phyloP scores from a whole-genome alignment of 352 stramenopile genomes.

The Phytophthora europaea region DNA sequence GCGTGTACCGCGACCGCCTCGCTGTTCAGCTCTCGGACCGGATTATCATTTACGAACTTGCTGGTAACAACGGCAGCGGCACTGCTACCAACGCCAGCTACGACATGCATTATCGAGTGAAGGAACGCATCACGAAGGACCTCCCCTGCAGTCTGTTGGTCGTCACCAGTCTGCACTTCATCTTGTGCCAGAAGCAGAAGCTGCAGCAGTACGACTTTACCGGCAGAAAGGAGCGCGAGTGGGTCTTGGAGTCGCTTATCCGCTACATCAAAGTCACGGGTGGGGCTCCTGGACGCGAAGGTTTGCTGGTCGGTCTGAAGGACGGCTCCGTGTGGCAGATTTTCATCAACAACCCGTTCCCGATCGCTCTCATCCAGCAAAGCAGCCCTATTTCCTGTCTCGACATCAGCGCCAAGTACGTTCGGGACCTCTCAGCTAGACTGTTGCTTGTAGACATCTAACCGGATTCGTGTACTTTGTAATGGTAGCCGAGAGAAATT shows the following conservation, averaged over 20 bases:
- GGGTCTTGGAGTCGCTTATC: constrained; percentile 90
- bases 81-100: constrained; percentile 57
- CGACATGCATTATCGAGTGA: constrained; percentile 95
- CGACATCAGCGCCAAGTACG: constrained; percentile 89
- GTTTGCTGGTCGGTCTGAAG: constrained; percentile 93
- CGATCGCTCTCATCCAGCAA: constrained; percentile 93
- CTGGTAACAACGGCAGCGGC: constrained; percentile 61
- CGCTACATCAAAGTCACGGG: constrained; percentile 94
- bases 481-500: constrained; percentile 82
- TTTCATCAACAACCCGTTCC: constrained; percentile 97
- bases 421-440: neutral
- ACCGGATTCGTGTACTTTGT: constrained; percentile 1
- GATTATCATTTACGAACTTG: constrained; percentile 96
- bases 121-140: constrained; percentile 89
- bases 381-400: constrained; percentile 89
- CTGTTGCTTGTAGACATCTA: neutral
- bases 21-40: constrained; percentile 95
- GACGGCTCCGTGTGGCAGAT: constrained; percentile 93
- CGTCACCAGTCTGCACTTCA: constrained; percentile 93
- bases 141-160: constrained; percentile 90
- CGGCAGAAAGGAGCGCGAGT: constrained; percentile 88
- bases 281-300: constrained; percentile 90
- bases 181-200: constrained; percentile 94
- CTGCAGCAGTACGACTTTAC: constrained; percentile 94
- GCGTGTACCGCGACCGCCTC: constrained; percentile 93